A percentile compares a stretch with the other conserved stretches of the same genome.
Conservation (phyloP, 78 protist species). For the Speleostelium caveatum region DNA sequence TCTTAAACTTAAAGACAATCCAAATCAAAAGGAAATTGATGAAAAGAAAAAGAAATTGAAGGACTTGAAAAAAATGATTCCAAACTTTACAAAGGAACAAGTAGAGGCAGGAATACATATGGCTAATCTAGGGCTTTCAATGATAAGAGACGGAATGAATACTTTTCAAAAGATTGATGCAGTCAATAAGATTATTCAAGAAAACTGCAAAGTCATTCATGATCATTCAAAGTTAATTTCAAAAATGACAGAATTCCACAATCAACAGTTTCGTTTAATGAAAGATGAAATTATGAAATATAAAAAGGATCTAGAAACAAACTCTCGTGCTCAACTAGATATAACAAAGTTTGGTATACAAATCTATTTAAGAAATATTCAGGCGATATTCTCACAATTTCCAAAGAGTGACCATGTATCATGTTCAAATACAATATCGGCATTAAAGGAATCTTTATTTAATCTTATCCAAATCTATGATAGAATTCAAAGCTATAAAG, state of each 20-base stretch:
- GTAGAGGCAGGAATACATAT: not conserved
- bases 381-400: not conserved
- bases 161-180: not conserved
- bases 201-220: not conserved
- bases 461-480: not conserved
- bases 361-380: not conserved
- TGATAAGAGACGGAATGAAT: not conserved
- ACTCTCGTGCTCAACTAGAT: not conserved
- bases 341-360: not conserved
- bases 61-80: not conserved
- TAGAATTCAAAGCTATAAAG: not conserved
- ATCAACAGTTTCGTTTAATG: not conserved
- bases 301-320: not conserved
- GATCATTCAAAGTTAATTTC: not conserved
- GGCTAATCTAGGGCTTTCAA: not conserved
- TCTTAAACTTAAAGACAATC: too few relatives aligned
- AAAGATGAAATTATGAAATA: too few relatives aligned
- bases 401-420: not conserved
- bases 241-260: not conserved
- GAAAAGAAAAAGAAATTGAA: not conserved
- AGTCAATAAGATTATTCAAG: not conserved
- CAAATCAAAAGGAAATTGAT: not conserved
- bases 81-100: not conserved
- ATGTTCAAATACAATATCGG: not conserved
- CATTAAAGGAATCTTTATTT: not conserved